Percentiles rank a stretch among this genome's conserved stretches.
These are phyloP conservation scores for Tylopilus sp. DNA, from an alignment of 768 basidiomycete genomes.

Conservation along the genomic window DNA sequence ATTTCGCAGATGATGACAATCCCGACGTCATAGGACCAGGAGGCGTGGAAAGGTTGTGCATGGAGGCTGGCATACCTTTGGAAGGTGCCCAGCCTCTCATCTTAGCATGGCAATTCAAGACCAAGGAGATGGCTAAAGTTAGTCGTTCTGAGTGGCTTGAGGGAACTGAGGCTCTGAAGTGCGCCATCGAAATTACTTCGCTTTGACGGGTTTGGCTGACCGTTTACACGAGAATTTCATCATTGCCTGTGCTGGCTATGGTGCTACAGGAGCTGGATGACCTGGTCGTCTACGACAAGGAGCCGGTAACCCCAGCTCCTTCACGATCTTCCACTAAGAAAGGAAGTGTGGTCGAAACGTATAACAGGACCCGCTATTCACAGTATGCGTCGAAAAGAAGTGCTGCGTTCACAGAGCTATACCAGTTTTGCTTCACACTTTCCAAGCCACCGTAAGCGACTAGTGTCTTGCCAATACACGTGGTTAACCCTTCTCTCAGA, in stretches of 20 bases:
- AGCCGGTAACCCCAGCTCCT: conserved; percentile 32
- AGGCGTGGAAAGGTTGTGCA: conserved; percentile 69
- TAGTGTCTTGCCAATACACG: background rate
- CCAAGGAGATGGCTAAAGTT: conserved; percentile 72
- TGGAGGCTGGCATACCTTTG: conserved; percentile 64
- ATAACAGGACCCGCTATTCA: conserved; percentile 52
- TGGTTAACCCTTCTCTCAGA: conserved; percentile 34
- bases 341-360: conserved; percentile 36
- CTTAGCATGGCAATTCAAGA: conserved; percentile 70
- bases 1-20: conserved; percentile 56
- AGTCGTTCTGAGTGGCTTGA: conserved; percentile 67
- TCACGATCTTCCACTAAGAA: conserved; percentile 32
- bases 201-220: background rate
- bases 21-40: conserved; percentile 59
- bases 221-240: conserved; percentile 42
- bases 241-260: conserved; percentile 44
- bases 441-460: conserved; percentile 66
- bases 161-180: conserved; percentile 48
- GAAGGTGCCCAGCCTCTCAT: conserved; percentile 72
- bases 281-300: conserved; percentile 49
- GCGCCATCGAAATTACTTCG: conserved; percentile 16
- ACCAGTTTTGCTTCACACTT: conserved; percentile 66
- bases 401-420: conserved; percentile 60
- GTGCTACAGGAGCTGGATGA: conserved; percentile 61
- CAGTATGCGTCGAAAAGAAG: conserved; percentile 47